Evolutionary conservation across 1,139 yeast genomes (phyloP).

Genomic region (Nakaseomyces nivariensis): DNA sequence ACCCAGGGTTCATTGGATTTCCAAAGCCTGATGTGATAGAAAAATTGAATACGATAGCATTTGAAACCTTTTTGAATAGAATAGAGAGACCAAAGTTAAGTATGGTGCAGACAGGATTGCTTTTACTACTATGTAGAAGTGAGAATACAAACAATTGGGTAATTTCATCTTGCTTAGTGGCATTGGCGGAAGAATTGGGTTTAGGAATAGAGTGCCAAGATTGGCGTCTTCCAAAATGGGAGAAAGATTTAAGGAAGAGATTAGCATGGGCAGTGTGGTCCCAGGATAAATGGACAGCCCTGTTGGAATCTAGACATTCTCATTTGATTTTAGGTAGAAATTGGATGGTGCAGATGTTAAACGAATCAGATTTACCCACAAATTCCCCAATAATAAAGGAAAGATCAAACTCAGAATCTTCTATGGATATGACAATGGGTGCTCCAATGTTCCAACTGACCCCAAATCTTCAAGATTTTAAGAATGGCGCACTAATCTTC

Average conservation of each 20-base stretch:
- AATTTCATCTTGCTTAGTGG: constrained; percentile 74
- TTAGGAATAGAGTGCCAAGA: constrained; percentile 74
- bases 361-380: constrained; percentile 70
- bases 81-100: constrained; percentile 66
- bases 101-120: constrained; percentile 70
- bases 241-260: constrained; percentile 69
- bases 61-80: constrained; percentile 45
- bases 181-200: constrained; percentile 78
- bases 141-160: constrained; percentile 56
- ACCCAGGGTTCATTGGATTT: constrained; percentile 50
- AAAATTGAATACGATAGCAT: constrained; percentile 51
- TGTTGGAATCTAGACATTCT: constrained; percentile 71
- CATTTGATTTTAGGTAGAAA: constrained; percentile 54
- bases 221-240: constrained; percentile 93
- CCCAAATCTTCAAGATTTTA: constrained; percentile 45
- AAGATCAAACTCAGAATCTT: background rate
- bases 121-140: constrained; percentile 58
- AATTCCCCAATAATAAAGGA: constrained; percentile 24
- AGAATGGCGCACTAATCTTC: constrained; percentile 62
- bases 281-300: constrained; percentile 80
- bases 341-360: constrained; percentile 57
- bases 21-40: constrained; percentile 56
- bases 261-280: constrained; percentile 89
- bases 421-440: constrained; percentile 5
- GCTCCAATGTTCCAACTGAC: constrained; percentile 22